Evolutionary conservation across 106 monocot genomes (phyloP), one percentile per base, ranked within the genome.

Genomic region (Apostasia shenzhenica): DNA sequence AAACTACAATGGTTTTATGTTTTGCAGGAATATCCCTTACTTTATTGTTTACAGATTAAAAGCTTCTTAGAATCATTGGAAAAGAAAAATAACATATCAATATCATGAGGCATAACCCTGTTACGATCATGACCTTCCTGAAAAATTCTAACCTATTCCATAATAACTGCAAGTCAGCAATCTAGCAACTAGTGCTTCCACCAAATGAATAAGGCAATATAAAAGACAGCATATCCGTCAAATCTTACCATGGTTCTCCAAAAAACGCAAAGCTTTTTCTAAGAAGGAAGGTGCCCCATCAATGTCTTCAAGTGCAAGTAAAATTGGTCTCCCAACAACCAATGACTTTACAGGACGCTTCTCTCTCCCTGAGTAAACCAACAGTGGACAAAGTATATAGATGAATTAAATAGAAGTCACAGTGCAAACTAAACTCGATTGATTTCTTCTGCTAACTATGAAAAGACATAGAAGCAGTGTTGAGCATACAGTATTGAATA

Each of bases 301-400:
- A 77, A 97, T 97, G 76, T 97, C 95, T 81, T 97, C 95, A 62
- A 97, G 84, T 59, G 95, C 95, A 75, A 97, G 95, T 60, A 97
- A 81, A 82, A 97, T 97, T 58, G 95, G 95, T 66, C 95, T 82
- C 13, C 95, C 95, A 73, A 92, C 86, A 75, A 97, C 95, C 62
- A 92, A 80, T 63, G 95, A 97, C 69, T 97, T 97, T 70, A 87
- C 79, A 8, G 95, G 84, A 5, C 92, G 82, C 81, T 85, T 92
- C 44, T 87, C 91, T 77, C 94, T 97, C 95, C 92, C 95, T 97
- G 69, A 44, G 46, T 10, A 75, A 72, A 76, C 46, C 66, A 51
- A 75, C 14, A 41, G 73, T 49, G 41, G 41, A 37, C 8, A 70
- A 38, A 48, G 80, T 42, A 38, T n/a, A 61, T 43, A 41, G 48